Conservation (phyloP, 2,329 filamentous ascomycete species). For the Aspergillus spinulosporus region DNA sequence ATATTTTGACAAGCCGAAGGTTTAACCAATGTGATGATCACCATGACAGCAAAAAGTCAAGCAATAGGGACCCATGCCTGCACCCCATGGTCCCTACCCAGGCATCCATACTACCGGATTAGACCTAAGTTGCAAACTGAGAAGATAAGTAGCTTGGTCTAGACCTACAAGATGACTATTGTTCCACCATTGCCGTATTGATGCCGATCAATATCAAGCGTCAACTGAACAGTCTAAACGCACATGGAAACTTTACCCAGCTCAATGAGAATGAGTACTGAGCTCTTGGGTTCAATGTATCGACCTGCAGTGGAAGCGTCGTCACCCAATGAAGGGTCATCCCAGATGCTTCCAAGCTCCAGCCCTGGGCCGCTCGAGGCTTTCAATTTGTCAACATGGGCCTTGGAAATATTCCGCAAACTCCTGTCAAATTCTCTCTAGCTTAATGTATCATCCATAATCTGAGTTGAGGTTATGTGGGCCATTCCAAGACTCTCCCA, state of each 20-base stretch:
- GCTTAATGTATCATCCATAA: not conserved
- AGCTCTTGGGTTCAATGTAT: not conserved
- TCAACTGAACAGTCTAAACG: not conserved
- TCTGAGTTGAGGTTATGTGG: not conserved
- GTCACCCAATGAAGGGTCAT: not conserved
- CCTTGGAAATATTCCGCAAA: not conserved
- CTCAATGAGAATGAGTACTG: not conserved
- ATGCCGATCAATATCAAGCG: constrained; percentile 5
- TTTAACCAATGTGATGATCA: not conserved
- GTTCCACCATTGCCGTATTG: constrained; percentile 4
- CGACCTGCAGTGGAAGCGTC: not conserved
- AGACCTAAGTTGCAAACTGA: constrained; percentile 5
- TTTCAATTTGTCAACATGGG: constrained; percentile 1
- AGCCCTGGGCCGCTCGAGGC: not conserved
- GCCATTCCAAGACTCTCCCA: not conserved
- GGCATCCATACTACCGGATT: not conserved
- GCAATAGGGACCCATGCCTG: not conserved
- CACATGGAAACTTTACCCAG: not conserved
- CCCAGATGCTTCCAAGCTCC: not conserved
- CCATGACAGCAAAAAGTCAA: not conserved
- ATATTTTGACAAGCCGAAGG: not conserved
- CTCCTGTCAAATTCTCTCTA: not conserved
- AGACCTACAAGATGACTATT: constrained; percentile 7
- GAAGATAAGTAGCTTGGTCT: constrained; percentile 13
- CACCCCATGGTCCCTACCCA: not conserved